Evolutionary conservation across 768 basidiomycete genomes (phyloP).

Genomic region (Vararia minispora): DNA sequence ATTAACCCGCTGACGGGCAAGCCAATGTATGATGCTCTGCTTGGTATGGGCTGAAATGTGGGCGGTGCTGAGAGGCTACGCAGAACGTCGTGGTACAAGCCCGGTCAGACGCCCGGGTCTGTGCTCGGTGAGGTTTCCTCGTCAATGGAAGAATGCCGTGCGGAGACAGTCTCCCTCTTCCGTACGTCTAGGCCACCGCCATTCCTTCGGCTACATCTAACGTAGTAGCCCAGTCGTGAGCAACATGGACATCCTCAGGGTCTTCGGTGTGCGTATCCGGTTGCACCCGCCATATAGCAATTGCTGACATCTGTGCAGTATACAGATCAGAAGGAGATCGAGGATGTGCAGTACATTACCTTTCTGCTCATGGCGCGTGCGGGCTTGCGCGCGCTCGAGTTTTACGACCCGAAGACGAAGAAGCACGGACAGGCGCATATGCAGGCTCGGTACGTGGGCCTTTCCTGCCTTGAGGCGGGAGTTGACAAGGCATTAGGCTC

Average conservation of each 20-base stretch:
- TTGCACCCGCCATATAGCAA: neutral
- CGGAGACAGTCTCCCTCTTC: conserved; percentile 77
- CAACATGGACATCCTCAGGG: conserved; percentile 64
- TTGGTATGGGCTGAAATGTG: neutral
- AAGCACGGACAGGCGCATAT: conserved; percentile 89
- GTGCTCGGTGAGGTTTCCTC: conserved; percentile 83
- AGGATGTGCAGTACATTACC: conserved; percentile 71
- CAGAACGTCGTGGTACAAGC: conserved; percentile 80
- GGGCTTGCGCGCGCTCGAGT: conserved; percentile 70
- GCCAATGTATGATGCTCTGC: conserved; percentile 39
- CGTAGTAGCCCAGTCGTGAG: conserved; percentile 41
- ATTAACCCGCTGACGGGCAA: conserved; percentile 75
- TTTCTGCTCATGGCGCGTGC: conserved; percentile 83
- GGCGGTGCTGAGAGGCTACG: neutral
- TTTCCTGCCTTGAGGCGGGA: conserved; percentile 1
- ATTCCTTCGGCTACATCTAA: neutral
- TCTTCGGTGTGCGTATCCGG: conserved; percentile 53
- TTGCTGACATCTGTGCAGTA: conserved; percentile 33
- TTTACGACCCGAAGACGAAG: conserved; percentile 66
- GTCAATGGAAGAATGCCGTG: conserved; percentile 90
- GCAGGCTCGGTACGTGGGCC: conserved; percentile 61
- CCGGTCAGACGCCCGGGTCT: conserved; percentile 74
- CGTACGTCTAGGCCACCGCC: conserved; percentile 30
- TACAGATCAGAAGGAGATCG: conserved; percentile 50
- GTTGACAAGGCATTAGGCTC: conserved; percentile 34